These are phyloP conservation scores for Eucalyptus cloeziana DNA, from an alignment of 345 rosid genomes.

Conservation along the genomic window DNA sequence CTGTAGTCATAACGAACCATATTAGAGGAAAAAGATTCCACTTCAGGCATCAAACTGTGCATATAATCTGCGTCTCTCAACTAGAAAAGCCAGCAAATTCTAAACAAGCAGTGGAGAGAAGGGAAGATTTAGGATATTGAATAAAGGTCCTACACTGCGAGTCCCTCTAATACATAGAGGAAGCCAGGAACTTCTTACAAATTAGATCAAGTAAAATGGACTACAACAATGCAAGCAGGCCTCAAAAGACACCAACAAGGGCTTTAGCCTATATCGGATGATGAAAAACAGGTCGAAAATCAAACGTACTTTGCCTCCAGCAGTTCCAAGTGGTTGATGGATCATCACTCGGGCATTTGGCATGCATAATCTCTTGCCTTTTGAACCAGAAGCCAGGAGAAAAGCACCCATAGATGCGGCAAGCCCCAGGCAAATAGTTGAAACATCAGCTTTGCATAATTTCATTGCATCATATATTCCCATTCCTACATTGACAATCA, in stretches of 20 bases:
- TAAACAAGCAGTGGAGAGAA: background rate
- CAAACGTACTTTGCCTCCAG: constrained; percentile 68
- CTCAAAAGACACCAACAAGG: background rate
- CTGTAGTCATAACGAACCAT: constrained; percentile 5
- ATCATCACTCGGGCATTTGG: constrained; percentile 94
- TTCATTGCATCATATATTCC: constrained; percentile 98
- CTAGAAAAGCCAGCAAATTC: background rate
- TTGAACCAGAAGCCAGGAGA: constrained; percentile 74
- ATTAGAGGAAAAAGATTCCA: background rate
- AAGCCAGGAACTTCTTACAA: background rate
- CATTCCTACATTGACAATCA: constrained; percentile 41
- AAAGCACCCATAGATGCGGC: constrained; percentile 97
- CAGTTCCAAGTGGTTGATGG: constrained; percentile 86
- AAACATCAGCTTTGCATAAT: constrained; percentile 88
- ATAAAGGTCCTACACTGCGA: background rate
- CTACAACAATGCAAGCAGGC: background rate
- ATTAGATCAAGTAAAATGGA: background rate
- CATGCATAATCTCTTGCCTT: constrained; percentile 96
- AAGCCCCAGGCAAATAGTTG: constrained; percentile 86
- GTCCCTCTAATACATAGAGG: background rate
- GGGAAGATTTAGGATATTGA: background rate
- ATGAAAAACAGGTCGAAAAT: background rate
- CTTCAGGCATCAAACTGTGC: background rate
- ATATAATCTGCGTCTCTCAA: background rate
- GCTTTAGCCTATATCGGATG: background rate